Evolutionary conservation across 106 monocot species (phyloP).

Genomic region (Dendrobium catenatum): DNA sequence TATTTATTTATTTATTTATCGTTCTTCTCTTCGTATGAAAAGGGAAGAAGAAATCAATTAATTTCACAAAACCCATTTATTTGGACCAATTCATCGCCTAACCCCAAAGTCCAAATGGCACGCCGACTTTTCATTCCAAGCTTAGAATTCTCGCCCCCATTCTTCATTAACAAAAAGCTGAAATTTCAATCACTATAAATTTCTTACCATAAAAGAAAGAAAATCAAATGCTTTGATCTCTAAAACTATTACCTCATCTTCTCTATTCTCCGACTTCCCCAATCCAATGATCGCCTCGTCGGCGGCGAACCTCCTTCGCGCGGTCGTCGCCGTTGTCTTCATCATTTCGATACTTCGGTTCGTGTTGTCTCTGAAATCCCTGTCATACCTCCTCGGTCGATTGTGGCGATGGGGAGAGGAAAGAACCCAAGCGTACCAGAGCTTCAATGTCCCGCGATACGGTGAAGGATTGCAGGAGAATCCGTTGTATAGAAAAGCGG

Average conservation of each 20-base stretch:
- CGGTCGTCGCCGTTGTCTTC: constrained; percentile 2
- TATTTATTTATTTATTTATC: too few species aligned
- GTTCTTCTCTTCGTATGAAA: too few species aligned
- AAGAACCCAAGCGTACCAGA: constrained; percentile 32
- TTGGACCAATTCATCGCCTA: constrained; percentile 1
- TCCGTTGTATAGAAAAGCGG: constrained; percentile 49
- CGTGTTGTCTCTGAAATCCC: constrained; percentile 28
- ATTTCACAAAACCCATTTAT: not conserved
- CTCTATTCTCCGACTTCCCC: not conserved
- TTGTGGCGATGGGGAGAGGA: constrained; percentile 38
- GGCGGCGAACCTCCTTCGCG: not conserved
- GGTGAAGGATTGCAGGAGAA: constrained; percentile 39
- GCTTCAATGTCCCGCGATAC: constrained; percentile 47
- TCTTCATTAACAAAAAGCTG: not conserved
- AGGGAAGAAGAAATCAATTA: not conserved
- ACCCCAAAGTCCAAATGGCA: constrained; percentile 4
- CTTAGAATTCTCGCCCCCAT: not conserved
- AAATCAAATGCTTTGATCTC: not conserved
- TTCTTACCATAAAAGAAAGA: not conserved
- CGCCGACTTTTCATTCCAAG: not conserved
- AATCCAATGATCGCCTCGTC: not conserved
- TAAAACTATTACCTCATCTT: not conserved
- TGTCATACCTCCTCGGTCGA: constrained; percentile 19
- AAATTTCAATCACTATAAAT: constrained; percentile 2
- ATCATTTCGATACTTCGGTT: constrained; percentile 28